Conservation (phyloP, 1,284 basidiomycete genomes). For the Phaffia rhodozyma region DNA sequence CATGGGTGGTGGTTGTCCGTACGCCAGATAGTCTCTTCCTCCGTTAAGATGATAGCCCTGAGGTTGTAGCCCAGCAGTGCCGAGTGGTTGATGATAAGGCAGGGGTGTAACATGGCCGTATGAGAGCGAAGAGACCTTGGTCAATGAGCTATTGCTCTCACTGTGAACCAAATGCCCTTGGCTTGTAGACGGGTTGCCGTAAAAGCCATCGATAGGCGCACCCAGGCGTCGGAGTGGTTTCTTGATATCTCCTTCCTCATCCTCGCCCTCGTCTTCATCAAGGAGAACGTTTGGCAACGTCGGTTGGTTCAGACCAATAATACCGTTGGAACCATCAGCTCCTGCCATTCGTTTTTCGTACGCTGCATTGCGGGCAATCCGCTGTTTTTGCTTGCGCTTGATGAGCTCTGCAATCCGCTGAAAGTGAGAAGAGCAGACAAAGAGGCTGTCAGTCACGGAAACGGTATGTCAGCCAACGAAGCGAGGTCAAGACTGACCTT, state of each 20-base stretch:
- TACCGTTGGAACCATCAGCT: background rate
- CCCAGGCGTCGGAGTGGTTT: no score
- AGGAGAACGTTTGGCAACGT: conserved; percentile 79
- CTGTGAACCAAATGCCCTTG: no score
- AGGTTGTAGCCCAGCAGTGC: no score
- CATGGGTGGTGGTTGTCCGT: no score
- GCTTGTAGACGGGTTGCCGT: no score
- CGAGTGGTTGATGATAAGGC: no score
- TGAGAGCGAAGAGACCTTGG: no score
- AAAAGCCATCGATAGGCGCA: no score
- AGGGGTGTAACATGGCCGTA: no score
- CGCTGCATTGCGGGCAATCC: conserved; percentile 66
- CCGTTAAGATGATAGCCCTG: no score
- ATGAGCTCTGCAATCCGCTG: conserved; percentile 86
- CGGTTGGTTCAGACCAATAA: conserved; percentile 56
- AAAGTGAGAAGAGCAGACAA: background rate
- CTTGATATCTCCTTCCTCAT: conserved; percentile 31
- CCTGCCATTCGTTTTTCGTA: conserved; percentile 76
- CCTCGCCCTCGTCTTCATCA: conserved; percentile 58
- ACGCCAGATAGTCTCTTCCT: no score
- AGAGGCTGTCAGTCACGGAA: conserved; percentile 8
- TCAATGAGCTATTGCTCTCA: no score
- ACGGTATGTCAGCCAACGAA: conserved; percentile 1
- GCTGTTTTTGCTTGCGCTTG: conserved; percentile 77
- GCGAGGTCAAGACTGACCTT: conserved; percentile 47